Base-by-base conservation (phyloP, 1,139 yeast genomes). In the Sporopachydermia cereana region DNA sequence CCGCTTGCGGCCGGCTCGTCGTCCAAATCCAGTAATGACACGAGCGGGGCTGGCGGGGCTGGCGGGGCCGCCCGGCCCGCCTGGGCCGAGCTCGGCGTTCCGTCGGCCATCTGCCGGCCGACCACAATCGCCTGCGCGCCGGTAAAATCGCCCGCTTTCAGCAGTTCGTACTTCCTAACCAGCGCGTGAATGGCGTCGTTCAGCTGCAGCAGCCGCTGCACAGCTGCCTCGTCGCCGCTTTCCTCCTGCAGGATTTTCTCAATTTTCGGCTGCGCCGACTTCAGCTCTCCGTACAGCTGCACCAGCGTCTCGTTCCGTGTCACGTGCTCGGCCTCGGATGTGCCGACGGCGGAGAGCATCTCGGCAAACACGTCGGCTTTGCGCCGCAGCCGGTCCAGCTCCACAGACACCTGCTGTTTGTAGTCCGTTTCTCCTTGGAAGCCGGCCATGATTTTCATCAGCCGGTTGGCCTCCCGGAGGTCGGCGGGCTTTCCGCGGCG, bases 381-480 rank as follows among this genome's bases (percentile, higher is more conserved):
- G 49, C 96, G 76, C 55, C 79, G 80, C 57, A 91, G 72, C 60
- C 85, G 81, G 47, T 84, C 88, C 47, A 93, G 71, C 57, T 93
- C 98, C 53, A 84, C 88, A 41, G 80, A 78, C 41, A 89, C 83
- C 54, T 83, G 79, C 50, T 85, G 86, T 56, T 78, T 78, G 53
- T 86, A 84, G 60, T 93, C 96, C 52, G 85, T 93, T 63, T 83
- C 83, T 45, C 62, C 55, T 31, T 56, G 58, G 67, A 85, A 91
- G 2, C 99, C 99, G 7, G 98, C 95, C 96, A 91, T 89, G 54
- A 91, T 79, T 60, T 89, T 88, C 98, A 91, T 93, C 61, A 91
- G 73, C 55, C 84, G 84, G 62, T 91, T 91, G 36, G 99, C 99
- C 62, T 91, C 98, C 57, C 84, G 88, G 58, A 91, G 74, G 63